Base-by-base conservation (phyloP, 2,329 filamentous ascomycete species). In the Fusarium kyushuense region DNA sequence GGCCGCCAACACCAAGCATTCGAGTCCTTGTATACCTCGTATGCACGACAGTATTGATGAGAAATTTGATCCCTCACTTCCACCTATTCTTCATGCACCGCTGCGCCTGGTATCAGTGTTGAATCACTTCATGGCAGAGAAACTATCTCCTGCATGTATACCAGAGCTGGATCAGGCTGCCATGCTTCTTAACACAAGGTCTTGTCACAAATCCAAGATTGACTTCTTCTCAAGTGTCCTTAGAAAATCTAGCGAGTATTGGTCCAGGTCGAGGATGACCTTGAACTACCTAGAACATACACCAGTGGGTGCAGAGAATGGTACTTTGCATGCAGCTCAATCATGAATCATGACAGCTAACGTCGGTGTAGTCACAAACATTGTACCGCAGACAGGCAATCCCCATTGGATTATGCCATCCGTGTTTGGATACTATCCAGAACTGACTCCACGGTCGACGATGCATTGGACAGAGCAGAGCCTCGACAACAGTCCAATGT, bases 121-220 rank as follows among this genome's bases (percentile, higher is more conserved):
- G 46, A 67, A 62, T 7, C 47, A 51, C 10, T 35, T 73, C 10
- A 43, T 49, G 6, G 58, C 72, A 13, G 57, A 70, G 33, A 73
- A 72, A 13, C 27, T 70, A 23, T 74, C 72, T 11, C 72, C 72
- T 3, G 65, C 72, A 2, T 74, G 70, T 21, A 57, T 72, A 9
- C 42, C 62, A n/a, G 63, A 70, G 6, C 47, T 74, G 12, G 53
- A 63, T 36, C 56, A 47, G 36, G 69, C 59, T 8, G 51, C 42
- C 2, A 23, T 56, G 12, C 54, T 67, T 30, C 47, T 74, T 25
- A 23, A 60, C 3, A 25, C 42, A 5, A 40, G 27, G 9, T 52
- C 42, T 0, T 17, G 58, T 21, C 41, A 72, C 23, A 57, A 14
- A 30, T 47, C 49, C 17, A 72, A 58, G 35, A 46, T 67, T 38